These are phyloP conservation scores for Lepidium africanum DNA, from an alignment of 345 rosid genomes.

Conservation along the genomic window DNA sequence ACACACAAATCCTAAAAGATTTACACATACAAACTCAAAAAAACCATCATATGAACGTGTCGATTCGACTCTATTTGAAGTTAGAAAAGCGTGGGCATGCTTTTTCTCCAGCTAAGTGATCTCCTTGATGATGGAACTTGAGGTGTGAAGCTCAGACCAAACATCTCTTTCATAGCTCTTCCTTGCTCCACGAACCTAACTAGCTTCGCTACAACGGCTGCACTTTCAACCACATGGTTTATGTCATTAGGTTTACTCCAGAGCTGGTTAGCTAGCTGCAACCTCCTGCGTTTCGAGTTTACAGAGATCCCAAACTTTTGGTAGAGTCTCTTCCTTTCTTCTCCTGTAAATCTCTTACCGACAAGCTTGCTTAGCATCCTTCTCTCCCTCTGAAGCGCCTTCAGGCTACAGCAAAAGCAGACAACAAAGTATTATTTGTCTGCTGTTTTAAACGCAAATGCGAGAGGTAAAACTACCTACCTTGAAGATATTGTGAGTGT, in stretches of 20 bases:
- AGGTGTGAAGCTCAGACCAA: constrained; percentile 82
- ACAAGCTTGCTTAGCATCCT: constrained; percentile 77
- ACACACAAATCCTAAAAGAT: constrained; percentile 9
- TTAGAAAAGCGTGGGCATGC: constrained; percentile 52
- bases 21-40: constrained; percentile 13
- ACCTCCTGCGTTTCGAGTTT: constrained; percentile 68
- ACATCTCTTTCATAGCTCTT: constrained; percentile 71
- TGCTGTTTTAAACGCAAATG: not conserved
- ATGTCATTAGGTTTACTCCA: constrained; percentile 66
- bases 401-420: constrained; percentile 39
- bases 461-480: constrained; percentile 31
- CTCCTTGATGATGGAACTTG: constrained; percentile 38
- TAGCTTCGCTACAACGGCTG: constrained; percentile 71
- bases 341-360: constrained; percentile 56
- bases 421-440: not conserved
- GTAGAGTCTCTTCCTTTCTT: constrained; percentile 60
- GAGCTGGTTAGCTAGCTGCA: constrained; percentile 58
- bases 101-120: constrained; percentile 65
- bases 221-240: constrained; percentile 57
- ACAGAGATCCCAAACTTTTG: constrained; percentile 66
- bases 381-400: constrained; percentile 67
- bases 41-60: constrained; percentile 2
- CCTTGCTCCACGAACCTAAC: constrained; percentile 77
- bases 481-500: constrained; percentile 63
- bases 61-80: not conserved